Conservation (phyloP, 2,329 filamentous ascomycete genomes). For the Mycosphaerella sp. region DNA sequence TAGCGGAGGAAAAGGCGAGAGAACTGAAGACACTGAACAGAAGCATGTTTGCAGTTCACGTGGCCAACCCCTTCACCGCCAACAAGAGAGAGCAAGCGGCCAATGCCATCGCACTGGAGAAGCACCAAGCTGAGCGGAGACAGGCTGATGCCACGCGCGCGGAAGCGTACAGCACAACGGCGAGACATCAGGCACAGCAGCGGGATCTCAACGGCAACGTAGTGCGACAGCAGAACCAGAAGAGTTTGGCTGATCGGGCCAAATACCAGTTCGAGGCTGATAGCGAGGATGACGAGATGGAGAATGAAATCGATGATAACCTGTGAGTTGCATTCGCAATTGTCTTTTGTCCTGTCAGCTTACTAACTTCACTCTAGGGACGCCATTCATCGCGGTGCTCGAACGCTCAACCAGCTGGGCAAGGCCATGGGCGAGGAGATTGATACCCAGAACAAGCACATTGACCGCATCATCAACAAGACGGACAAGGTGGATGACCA, state of each 20-base stretch:
- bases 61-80: slow-evolving; percentile 55
- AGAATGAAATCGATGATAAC: slow-evolving; percentile 40
- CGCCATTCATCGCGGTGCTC: slow-evolving; percentile 55
- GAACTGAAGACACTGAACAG: slow-evolving; percentile 81
- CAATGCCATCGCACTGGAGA: slow-evolving; percentile 63
- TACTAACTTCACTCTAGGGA: slow-evolving; percentile 31
- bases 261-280: slow-evolving; percentile 79
- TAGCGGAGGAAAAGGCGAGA: slow-evolving; percentile 71
- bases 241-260: slow-evolving; percentile 53
- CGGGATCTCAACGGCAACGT: slow-evolving; percentile 43
- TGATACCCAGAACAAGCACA: slow-evolving; percentile 67
- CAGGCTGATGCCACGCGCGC: slow-evolving; percentile 50
- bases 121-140: slow-evolving; percentile 52
- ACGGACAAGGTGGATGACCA: slow-evolving; percentile 77
- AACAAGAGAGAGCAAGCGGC: slow-evolving; percentile 52
- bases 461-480: slow-evolving; percentile 62
- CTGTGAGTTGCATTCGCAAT: slow-evolving; percentile 13
- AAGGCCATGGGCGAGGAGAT: slow-evolving; percentile 69
- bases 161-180: slow-evolving; percentile 47
- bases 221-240: slow-evolving; percentile 47
- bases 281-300: slow-evolving; percentile 60
- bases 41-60: slow-evolving; percentile 70
- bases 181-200: slow-evolving; percentile 59
- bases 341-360: slow-evolving; percentile 17
- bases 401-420: slow-evolving; percentile 65